Evolutionary conservation across 305 asterid genomes (phyloP).

Genomic region (Fraxinus angustifolia): DNA sequence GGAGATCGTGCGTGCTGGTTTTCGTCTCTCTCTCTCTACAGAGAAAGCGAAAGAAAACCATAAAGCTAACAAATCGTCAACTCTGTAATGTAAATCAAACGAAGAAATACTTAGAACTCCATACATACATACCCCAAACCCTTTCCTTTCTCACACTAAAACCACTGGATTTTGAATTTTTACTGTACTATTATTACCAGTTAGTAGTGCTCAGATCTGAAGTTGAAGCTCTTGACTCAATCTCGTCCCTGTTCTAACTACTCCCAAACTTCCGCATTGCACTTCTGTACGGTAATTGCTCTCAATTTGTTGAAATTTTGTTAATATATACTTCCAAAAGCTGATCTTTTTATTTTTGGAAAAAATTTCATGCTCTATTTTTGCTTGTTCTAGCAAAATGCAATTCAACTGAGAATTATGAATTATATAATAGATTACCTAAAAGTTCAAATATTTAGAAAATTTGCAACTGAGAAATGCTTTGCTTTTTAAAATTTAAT

Average conservation of each 20-base stretch:
- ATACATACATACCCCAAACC: neutral
- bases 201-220: slow-evolving; percentile 41
- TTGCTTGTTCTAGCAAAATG: neutral
- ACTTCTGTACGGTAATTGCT: slow-evolving; percentile 27
- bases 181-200: neutral
- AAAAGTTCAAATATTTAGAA: neutral
- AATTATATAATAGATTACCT: neutral
- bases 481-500: neutral
- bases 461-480: neutral
- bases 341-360: neutral
- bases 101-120: neutral
- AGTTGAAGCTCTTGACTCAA: slow-evolving; percentile 31
- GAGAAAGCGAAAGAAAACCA: neutral
- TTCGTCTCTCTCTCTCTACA: slow-evolving; percentile 12
- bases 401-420: neutral
- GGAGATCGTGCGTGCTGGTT: slow-evolving; percentile 31
- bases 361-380: neutral
- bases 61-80: neutral
- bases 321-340: neutral
- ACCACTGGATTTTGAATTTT: neutral
- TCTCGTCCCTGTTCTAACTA: slow-evolving; percentile 25
- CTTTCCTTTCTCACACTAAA: neutral
- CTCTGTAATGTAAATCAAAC: neutral
- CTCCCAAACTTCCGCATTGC: slow-evolving; percentile 26
- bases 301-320: slow-evolving; percentile 1